These are phyloP conservation scores for Pseudopithomyces chartarum DNA, from an alignment of 2,329 filamentous ascomycete species.

Conservation along the genomic window DNA sequence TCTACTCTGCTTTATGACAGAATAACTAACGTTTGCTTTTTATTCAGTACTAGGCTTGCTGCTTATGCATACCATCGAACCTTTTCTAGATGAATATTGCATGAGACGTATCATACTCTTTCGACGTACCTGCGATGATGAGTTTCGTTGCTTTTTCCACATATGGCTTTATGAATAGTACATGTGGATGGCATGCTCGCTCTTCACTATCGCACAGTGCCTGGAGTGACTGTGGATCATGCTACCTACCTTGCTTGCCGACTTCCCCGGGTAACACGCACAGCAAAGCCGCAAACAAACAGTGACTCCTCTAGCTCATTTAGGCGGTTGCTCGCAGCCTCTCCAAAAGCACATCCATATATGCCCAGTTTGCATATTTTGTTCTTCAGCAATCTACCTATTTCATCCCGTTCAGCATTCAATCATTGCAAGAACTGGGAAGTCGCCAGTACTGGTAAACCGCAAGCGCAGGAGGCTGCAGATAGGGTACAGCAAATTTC, in stretches of 20 bases:
- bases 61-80: background rate
- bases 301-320: background rate
- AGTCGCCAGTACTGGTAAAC: background rate
- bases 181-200: background rate
- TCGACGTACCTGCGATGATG: background rate
- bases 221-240: constrained; percentile 3
- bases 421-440: background rate
- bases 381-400: background rate
- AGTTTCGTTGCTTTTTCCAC: background rate
- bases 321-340: background rate
- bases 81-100: background rate
- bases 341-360: background rate
- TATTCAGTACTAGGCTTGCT: background rate
- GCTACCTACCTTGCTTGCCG: constrained; percentile 15
- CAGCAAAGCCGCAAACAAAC: constrained; percentile 16
- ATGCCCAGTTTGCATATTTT: background rate
- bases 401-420: background rate
- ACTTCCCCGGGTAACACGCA: constrained; percentile 19
- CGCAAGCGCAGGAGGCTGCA: constrained; percentile 1
- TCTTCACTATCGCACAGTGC: background rate
- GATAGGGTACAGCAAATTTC: constrained; percentile 6
- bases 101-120: background rate
- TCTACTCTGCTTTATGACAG: background rate
- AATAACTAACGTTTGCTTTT: background rate
- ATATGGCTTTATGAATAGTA: background rate